Evolutionary conservation across 2,329 filamentous ascomycete genomes (phyloP).

Genomic region (Verticillium zaregamsianum): DNA sequence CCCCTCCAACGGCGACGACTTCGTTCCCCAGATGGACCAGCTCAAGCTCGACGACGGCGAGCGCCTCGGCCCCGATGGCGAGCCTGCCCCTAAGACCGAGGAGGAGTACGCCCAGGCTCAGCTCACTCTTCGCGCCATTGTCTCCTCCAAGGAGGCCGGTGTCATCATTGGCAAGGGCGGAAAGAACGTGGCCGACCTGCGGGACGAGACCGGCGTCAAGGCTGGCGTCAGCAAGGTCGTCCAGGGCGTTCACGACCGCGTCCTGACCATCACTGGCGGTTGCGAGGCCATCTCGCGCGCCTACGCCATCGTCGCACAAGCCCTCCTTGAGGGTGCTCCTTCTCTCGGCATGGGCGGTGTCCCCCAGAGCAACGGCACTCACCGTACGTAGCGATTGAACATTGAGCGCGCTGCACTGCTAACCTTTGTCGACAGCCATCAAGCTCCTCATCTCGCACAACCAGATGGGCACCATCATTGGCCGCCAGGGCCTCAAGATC

Average conservation of each 20-base stretch:
- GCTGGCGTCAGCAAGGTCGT: constrained; percentile 99
- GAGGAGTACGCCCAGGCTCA: constrained; percentile 93
- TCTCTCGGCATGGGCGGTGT: constrained; percentile 95
- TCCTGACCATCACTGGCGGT: constrained; percentile 89
- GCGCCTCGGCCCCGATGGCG: constrained; percentile 67
- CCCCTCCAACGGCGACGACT: constrained; percentile 43
- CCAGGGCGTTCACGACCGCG: constrained; percentile 93
- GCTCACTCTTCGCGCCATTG: constrained; percentile 92
- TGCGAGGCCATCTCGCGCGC: constrained; percentile 87
- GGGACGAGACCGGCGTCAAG: constrained; percentile 96
- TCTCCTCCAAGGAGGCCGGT: constrained; percentile 97
- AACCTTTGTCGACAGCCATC: constrained; percentile 59
- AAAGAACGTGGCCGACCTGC: constrained; percentile 95
- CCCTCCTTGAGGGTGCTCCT: constrained; percentile 87
- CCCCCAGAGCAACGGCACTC: constrained; percentile 81
- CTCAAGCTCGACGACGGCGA: constrained; percentile 62
- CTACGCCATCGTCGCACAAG: constrained; percentile 88
- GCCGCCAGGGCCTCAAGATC: constrained; percentile 93
- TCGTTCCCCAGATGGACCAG: constrained; percentile 59
- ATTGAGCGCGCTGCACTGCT: constrained; percentile 14
- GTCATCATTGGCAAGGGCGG: constrained; percentile 99
- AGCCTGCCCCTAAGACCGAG: constrained; percentile 82
- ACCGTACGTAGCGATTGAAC: constrained; percentile 66
- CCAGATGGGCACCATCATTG: constrained; percentile 99
- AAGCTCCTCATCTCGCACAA: constrained; percentile 99